Conservation (phyloP, 2,329 filamentous ascomycete species). For the Verticillium alfalfae region DNA sequence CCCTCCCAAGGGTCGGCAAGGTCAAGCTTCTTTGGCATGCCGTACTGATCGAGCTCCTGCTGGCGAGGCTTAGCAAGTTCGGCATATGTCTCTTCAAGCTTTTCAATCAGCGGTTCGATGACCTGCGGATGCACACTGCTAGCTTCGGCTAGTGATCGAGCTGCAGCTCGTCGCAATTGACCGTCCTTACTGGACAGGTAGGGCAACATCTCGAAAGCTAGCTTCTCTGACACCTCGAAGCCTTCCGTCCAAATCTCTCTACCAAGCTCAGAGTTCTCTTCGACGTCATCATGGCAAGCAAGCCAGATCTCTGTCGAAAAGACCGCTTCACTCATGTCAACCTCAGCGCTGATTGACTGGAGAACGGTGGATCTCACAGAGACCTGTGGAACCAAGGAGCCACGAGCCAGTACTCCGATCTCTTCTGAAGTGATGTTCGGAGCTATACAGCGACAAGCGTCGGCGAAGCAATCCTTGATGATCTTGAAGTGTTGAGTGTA, state of each 20-base stretch:
- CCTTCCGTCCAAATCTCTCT: constrained; percentile 91
- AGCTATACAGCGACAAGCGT: constrained; percentile 79
- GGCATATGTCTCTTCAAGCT: constrained; percentile 65
- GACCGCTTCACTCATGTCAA: constrained; percentile 82
- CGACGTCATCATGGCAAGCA: constrained; percentile 82
- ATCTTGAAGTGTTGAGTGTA: constrained; percentile 94
- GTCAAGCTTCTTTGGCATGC: constrained; percentile 88
- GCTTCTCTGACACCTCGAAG: constrained; percentile 61
- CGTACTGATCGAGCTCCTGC: constrained; percentile 84
- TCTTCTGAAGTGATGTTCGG: constrained; percentile 72
- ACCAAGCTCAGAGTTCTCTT: constrained; percentile 80
- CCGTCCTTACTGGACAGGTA: constrained; percentile 77
- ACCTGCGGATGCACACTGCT: constrained; percentile 54
- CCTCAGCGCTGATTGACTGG: constrained; percentile 84
- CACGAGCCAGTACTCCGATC: constrained; percentile 69
- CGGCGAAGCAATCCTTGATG: constrained; percentile 85
- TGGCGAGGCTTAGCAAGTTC: constrained; percentile 77
- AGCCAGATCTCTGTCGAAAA: constrained; percentile 93
- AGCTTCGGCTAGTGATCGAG: constrained; percentile 73
- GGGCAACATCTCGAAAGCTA: constrained; percentile 63
- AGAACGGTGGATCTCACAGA: constrained; percentile 79
- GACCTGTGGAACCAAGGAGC: constrained; percentile 71
- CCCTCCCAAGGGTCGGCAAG: constrained; percentile 86
- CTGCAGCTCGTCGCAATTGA: constrained; percentile 77
- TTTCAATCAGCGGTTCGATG: constrained; percentile 56